Percentiles rank a stretch among this genome's conserved stretches.
phyloP scores from a whole-genome alignment of 257 asterid species.

The Penstemon davidsonii region DNA sequence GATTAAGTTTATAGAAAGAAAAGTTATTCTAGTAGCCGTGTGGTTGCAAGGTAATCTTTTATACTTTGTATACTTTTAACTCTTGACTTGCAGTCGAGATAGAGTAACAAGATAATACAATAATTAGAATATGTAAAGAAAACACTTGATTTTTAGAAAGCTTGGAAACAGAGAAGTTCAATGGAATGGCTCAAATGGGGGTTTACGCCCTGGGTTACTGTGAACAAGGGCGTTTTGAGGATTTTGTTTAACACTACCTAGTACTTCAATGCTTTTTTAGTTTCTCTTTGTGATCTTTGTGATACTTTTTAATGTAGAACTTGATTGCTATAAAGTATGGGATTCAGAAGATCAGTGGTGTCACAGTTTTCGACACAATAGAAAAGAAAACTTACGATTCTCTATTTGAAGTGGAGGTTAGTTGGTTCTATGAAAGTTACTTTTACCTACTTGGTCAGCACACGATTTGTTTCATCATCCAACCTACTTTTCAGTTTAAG shows the following conservation, averaged over 20 bases:
- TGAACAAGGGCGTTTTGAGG: neutral
- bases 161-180: too few relatives aligned
- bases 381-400: slow-evolving; percentile 87
- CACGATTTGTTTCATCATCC: slow-evolving; percentile 4
- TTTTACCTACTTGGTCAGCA: neutral
- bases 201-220: too few relatives aligned
- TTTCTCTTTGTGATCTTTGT: slow-evolving; percentile 11
- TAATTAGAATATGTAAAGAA: too few relatives aligned
- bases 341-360: slow-evolving; percentile 85
- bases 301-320: slow-evolving; percentile 52
- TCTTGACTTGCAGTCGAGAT: neutral
- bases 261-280: slow-evolving; percentile 11
- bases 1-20: neutral
- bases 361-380: slow-evolving; percentile 73
- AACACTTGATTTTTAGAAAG: too few relatives aligned
- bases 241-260: neutral
- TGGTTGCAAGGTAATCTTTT: slow-evolving; percentile 8
- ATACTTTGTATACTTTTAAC: neutral
- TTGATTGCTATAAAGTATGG: slow-evolving; percentile 86
- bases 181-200: too few relatives aligned
- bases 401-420: slow-evolving; percentile 78
- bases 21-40: neutral
- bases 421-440: slow-evolving; percentile 24
- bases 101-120: too few relatives aligned
- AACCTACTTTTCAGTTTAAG: neutral